Conservation (phyloP, 768 basidiomycete species). For the Dacryopinax spathularia region DNA sequence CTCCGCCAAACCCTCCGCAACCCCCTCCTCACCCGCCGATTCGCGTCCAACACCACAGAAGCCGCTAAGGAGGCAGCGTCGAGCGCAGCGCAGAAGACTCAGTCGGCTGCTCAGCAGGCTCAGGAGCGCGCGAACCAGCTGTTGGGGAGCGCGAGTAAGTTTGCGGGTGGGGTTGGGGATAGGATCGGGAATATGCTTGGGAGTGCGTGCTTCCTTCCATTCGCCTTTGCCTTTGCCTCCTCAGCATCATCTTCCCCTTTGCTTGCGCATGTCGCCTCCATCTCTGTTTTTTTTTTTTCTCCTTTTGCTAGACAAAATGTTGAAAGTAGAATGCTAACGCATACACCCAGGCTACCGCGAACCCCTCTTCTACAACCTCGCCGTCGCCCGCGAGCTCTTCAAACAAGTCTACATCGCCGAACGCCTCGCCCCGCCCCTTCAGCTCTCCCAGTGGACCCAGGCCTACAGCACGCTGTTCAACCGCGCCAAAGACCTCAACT, state of each 20-base stretch:
- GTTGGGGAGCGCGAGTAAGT: constrained; percentile 37
- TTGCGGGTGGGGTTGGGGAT: constrained; percentile 36
- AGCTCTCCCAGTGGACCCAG: constrained; percentile 36
- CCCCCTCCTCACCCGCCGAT: constrained; percentile 6
- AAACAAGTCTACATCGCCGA: constrained; percentile 65
- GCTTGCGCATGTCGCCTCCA: not conserved
- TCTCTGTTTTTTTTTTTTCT: constrained; percentile 22
- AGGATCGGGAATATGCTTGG: constrained; percentile 42
- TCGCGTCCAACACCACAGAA: constrained; percentile 6
- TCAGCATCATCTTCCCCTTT: constrained; percentile 10
- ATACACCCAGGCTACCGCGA: constrained; percentile 48
- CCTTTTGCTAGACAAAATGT: constrained; percentile 12
- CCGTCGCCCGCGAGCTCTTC: constrained; percentile 57
- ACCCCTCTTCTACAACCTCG: constrained; percentile 63
- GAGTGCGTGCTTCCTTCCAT: constrained; percentile 25
- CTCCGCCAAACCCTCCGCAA: constrained; percentile 5
- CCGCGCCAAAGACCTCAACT: constrained; percentile 41
- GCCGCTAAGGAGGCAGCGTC: constrained; percentile 24
- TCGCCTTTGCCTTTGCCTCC: not conserved
- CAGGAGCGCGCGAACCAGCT: constrained; percentile 44
- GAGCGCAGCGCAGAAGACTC: constrained; percentile 52
- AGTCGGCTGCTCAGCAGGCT: constrained; percentile 45
- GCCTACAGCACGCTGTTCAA: constrained; percentile 54
- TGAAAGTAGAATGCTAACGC: not conserved
- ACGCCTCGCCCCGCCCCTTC: constrained; percentile 50